phyloP scores from a whole-genome alignment of 805 yeast genomes.

The Kockiozyma suomiensis region DNA sequence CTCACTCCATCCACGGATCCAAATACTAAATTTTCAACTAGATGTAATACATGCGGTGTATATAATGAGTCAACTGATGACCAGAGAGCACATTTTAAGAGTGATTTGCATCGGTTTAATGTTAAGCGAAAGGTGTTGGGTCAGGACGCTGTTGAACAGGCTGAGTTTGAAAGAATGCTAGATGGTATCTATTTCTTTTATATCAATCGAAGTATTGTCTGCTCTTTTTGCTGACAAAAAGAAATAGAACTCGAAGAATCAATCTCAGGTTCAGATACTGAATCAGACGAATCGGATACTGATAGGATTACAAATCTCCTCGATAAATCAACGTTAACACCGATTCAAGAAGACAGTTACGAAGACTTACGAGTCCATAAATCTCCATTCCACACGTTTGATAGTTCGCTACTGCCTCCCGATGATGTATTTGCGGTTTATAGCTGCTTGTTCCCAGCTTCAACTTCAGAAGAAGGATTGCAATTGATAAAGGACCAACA shows the following conservation, averaged over 20 bases:
- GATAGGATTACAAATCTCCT: slow-evolving; percentile 12
- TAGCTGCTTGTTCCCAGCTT: slow-evolving; percentile 35
- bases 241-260: slow-evolving; percentile 42
- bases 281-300: slow-evolving; percentile 40
- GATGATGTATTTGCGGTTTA: slow-evolving; percentile 31
- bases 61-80: slow-evolving; percentile 15
- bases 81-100: slow-evolving; percentile 53
- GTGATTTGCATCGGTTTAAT: slow-evolving; percentile 63
- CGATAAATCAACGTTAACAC: slow-evolving; percentile 12
- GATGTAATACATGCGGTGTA: slow-evolving; percentile 5
- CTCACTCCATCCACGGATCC: slow-evolving; percentile 2
- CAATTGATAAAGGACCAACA: neutral
- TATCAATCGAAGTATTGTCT: no score
- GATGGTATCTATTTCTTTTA: slow-evolving; percentile 47
- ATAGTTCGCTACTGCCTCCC: slow-evolving; percentile 15
- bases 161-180: slow-evolving; percentile 58
- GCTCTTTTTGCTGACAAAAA: no score
- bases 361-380: slow-evolving; percentile 30
- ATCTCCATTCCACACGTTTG: slow-evolving; percentile 25
- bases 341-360: slow-evolving; percentile 36
- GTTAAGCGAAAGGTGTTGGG: slow-evolving; percentile 55
- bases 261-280: slow-evolving; percentile 58
- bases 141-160: slow-evolving; percentile 53
- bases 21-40: neutral
- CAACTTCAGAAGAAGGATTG: slow-evolving; percentile 16